phyloP scores from a whole-genome alignment of 2,329 filamentous ascomycete genomes.

The Teratosphaeria viscida region DNA sequence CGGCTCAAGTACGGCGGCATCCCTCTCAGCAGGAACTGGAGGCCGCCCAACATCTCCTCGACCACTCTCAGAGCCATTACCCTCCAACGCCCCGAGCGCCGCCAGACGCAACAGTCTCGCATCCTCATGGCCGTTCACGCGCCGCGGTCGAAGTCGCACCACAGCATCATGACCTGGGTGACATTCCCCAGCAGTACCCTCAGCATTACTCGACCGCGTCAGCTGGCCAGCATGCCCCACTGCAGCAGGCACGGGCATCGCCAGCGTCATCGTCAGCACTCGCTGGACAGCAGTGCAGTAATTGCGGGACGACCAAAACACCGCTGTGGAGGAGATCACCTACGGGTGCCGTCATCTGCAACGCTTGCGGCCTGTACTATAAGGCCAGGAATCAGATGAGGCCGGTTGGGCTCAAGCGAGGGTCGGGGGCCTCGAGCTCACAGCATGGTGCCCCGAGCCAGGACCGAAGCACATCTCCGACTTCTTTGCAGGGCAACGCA shows the following conservation, averaged over 20 bases:
- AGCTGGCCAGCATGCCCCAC: conserved; percentile 1
- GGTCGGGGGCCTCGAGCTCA: conserved; percentile 34
- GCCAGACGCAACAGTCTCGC: conserved; percentile 3
- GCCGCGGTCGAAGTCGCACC: not conserved
- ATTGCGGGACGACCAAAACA: conserved; percentile 88
- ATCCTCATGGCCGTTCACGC: not conserved
- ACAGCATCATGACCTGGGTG: conserved; percentile 5
- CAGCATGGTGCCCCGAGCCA: conserved; percentile 27
- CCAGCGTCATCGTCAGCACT: conserved; percentile 28
- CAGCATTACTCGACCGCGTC: conserved; percentile 1
- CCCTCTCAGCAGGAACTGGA: conserved; percentile 41
- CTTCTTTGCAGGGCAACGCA: conserved; percentile 33
- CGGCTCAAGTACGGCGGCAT: not conserved
- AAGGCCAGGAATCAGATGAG: conserved; percentile 88
- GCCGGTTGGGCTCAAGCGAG: conserved; percentile 80
- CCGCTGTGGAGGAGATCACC: conserved; percentile 91
- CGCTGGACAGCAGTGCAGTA: conserved; percentile 54
- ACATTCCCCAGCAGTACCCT: conserved; percentile 5
- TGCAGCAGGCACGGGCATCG: not conserved
- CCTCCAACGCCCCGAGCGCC: conserved; percentile 5
- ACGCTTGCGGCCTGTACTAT: conserved; percentile 88
- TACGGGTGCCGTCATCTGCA: conserved; percentile 89
- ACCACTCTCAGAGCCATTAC: conserved; percentile 30
- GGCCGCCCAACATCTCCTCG: conserved; percentile 39
- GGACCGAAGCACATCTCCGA: conserved; percentile 31